These are phyloP conservation scores for Saccharomyces hybrid DNA, from an alignment of 1,139 yeast genomes.

Conservation along the genomic window DNA sequence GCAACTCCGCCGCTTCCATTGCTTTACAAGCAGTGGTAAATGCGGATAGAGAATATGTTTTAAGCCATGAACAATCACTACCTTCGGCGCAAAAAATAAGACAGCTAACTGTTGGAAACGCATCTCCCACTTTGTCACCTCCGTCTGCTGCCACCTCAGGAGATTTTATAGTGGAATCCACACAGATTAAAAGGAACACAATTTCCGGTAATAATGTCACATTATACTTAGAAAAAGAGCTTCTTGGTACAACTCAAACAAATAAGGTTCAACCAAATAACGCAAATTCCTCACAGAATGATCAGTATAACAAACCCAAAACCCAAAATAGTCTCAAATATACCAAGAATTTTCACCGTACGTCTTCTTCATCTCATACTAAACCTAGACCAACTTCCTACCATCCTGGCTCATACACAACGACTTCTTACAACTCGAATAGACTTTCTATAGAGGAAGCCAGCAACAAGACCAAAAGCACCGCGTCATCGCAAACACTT, in stretches of 20 bases:
- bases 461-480: conserved; percentile 1
- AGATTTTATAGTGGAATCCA: conserved; percentile 20
- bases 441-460: conserved; percentile 67
- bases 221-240: background rate
- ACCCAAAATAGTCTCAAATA: background rate
- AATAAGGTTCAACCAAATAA: background rate
- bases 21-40: conserved; percentile 64
- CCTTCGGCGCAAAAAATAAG: background rate
- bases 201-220: background rate
- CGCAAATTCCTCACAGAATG: background rate
- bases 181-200: conserved; percentile 17
- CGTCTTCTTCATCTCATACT: conserved; percentile 33
- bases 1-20: conserved; percentile 45
- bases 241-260: background rate
- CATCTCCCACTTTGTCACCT: background rate
- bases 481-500: conserved; percentile 12
- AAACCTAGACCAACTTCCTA: conserved; percentile 77
- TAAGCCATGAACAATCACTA: background rate
- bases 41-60: conserved; percentile 35
- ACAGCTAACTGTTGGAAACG: background rate
- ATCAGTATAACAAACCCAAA: background rate
- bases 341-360: conserved; percentile 3
- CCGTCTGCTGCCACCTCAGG: conserved; percentile 19
- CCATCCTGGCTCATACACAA: conserved; percentile 48
- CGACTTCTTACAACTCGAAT: conserved; percentile 68